Percentiles rank a stretch among this genome's conserved stretches.
Conservation (phyloP, 805 yeast genomes). For the Wickerhamiella azymoides region DNA sequence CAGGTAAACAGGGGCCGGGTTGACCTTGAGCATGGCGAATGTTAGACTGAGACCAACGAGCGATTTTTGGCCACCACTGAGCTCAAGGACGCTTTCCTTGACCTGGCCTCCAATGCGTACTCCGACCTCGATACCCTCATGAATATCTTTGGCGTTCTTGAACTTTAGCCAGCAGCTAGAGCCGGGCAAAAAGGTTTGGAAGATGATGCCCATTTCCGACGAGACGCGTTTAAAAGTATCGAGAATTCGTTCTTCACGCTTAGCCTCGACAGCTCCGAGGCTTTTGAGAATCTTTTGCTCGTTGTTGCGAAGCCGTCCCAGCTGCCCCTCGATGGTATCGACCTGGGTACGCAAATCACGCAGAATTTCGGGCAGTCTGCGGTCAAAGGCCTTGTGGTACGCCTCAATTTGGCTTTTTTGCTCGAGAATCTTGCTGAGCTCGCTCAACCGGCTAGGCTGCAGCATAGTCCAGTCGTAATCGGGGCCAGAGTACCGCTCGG, state of each 20-base stretch:
- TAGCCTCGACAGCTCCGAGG: constrained; percentile 64
- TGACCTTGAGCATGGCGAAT: constrained; percentile 80
- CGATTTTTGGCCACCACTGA: constrained; percentile 95
- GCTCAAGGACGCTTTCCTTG: constrained; percentile 90
- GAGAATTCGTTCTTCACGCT: constrained; percentile 68
- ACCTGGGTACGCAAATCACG: constrained; percentile 60
- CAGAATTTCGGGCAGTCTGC: not conserved
- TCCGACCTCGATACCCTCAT: constrained; percentile 79
- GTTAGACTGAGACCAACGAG: constrained; percentile 84
- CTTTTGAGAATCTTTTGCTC: constrained; percentile 83
- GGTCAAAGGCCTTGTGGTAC: constrained; percentile 10
- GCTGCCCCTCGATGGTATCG: constrained; percentile 57
- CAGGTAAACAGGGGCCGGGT: constrained; percentile 98
- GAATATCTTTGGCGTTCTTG: constrained; percentile 63
- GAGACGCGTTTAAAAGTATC: constrained; percentile 81
- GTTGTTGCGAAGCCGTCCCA: constrained; percentile 76
- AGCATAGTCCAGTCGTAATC: not conserved
- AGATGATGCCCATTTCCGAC: constrained; percentile 77
- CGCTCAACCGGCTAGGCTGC: not conserved
- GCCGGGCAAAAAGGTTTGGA: constrained; percentile 76
- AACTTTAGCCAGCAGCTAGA: constrained; percentile 84
- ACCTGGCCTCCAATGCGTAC: constrained; percentile 85
- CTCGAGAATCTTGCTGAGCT: not conserved
- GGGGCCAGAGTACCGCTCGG: not conserved
- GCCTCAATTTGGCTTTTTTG: constrained; percentile 6